Percentiles rank a stretch among this genome's conserved stretches.
These are phyloP conservation scores for Pythium guiyangense DNA, from an alignment of 352 stramenopile genomes.

Conservation along the genomic window DNA sequence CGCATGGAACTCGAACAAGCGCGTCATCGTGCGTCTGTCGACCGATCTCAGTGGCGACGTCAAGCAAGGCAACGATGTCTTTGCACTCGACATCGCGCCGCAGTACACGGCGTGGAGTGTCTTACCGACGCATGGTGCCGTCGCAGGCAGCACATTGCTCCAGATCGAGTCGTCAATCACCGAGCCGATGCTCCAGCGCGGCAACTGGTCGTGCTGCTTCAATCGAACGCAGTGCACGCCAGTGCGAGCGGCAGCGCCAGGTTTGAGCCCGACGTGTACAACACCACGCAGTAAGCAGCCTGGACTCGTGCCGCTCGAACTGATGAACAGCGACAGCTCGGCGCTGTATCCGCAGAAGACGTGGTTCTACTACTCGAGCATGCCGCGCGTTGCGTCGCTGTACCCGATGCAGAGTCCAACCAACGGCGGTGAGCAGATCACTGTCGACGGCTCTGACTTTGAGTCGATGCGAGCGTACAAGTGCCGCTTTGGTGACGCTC, in stretches of 20 bases:
- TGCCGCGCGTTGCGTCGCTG: slow-evolving; percentile 22
- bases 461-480: slow-evolving; percentile 10
- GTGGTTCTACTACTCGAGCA: slow-evolving; percentile 32
- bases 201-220: slow-evolving; percentile 37
- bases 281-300: slow-evolving; percentile 12
- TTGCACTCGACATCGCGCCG: slow-evolving; percentile 3
- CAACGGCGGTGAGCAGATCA: slow-evolving; percentile 21
- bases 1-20: slow-evolving; percentile 13
- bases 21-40: slow-evolving; percentile 26
- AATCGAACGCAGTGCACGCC: slow-evolving; percentile 17
- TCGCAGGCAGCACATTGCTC: slow-evolving; percentile 10
- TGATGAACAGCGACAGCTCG: slow-evolving; percentile 5
- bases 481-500: slow-evolving; percentile 26
- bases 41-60: slow-evolving; percentile 13
- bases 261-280: slow-evolving; percentile 9
- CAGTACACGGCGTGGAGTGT: slow-evolving; percentile 18
- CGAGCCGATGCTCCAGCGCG: background rate
- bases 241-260: slow-evolving; percentile 2
- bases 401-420: slow-evolving; percentile 13
- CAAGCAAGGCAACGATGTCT: background rate
- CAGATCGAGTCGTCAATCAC: background rate
- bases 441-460: slow-evolving; percentile 25
- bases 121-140: slow-evolving; percentile 16
- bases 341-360: slow-evolving; percentile 8
- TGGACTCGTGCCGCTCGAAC: slow-evolving; percentile 19